Base-by-base conservation (phyloP, 129 eudicot species). In the Ambrosia trifida region DNA sequence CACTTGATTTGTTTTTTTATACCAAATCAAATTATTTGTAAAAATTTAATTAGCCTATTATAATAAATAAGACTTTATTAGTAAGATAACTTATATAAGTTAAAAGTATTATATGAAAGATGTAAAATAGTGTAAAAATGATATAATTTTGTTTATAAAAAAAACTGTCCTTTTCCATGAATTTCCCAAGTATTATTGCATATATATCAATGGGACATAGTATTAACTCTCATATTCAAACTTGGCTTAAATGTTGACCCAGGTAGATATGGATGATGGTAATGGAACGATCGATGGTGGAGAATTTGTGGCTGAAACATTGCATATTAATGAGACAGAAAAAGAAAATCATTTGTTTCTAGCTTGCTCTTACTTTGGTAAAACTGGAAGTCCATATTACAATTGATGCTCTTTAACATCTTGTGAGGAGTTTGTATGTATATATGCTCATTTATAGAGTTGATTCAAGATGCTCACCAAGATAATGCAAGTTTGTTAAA, bases 371-470 rank as follows among this genome's bases (percentile, higher is more conserved):
- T 88, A 85, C 72, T 85, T 83, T 52, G 85, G 82, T 69, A 84
- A 84, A 57, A 84, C 84, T 58, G 89, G 89, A 71, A 84, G 87
- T 77, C 87, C 85, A 84, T 66, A 88, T 85, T 36, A 88, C 83
- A 54, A 79, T 73, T 7, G 86, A 88, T 57, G 95, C 85, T 69
- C 88, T 85, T 75, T 90, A 85, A 75, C 90, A 76, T 38, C 95
- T 49, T 85, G 88, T n/a, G 74, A 75, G 62, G 88, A 88, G 66
- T 85, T 85, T 19, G 90, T 24, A 24, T 24, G 88, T 43, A 58
- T 83, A 36, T 86, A 85, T 72, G 45, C 78, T 5, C 54, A 47
- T 78, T 85, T 12, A 86, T 83, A 81, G 86, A 88, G 45, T 72
- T 88, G 80, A 85, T 88, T 50, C 75, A 64, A 70, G 95, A 83